phyloP scores from a whole-genome alignment of 2,329 filamentous ascomycete species.

The Didymella exigua region DNA sequence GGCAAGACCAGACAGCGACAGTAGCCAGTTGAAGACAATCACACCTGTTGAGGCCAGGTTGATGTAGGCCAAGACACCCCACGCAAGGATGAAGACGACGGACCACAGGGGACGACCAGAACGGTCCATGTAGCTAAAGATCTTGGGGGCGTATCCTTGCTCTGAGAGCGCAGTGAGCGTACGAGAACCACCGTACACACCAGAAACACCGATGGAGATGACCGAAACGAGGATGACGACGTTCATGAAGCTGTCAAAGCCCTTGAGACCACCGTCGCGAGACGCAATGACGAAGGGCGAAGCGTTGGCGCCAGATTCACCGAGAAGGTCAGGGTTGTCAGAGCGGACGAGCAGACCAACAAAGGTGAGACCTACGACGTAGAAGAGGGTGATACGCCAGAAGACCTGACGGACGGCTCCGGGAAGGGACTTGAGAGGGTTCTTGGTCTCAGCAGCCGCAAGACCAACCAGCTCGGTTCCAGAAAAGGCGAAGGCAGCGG shows the following conservation, averaged over 20 bases:
- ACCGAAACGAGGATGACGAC: slow-evolving; percentile 68
- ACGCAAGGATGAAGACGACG: slow-evolving; percentile 67
- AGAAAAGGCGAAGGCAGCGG: slow-evolving; percentile 66
- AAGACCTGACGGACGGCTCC: slow-evolving; percentile 54
- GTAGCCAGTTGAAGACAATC: slow-evolving; percentile 74
- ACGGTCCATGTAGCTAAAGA: slow-evolving; percentile 81
- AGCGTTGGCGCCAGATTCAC: slow-evolving; percentile 48
- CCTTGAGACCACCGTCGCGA: slow-evolving; percentile 63
- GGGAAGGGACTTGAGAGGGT: slow-evolving; percentile 58
- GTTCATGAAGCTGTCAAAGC: slow-evolving; percentile 70
- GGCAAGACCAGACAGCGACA: slow-evolving; percentile 73
- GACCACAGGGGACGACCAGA: slow-evolving; percentile 78
- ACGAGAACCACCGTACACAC: slow-evolving; percentile 63
- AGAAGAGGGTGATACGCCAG: slow-evolving; percentile 56
- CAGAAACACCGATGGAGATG: slow-evolving; percentile 64
- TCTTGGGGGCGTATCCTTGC: slow-evolving; percentile 71
- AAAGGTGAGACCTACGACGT: slow-evolving; percentile 52
- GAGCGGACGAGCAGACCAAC: slow-evolving; percentile 52
- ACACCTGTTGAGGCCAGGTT: slow-evolving; percentile 55
- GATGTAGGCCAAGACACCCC: slow-evolving; percentile 80
- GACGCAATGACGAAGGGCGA: slow-evolving; percentile 73
- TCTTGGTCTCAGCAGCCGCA: slow-evolving; percentile 63
- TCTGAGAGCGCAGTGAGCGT: slow-evolving; percentile 61
- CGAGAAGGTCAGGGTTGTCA: slow-evolving; percentile 44
- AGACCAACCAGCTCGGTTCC: slow-evolving; percentile 68